Evolutionary conservation across 345 rosid genomes (phyloP).

Genomic region (Alliaria petiolata): DNA sequence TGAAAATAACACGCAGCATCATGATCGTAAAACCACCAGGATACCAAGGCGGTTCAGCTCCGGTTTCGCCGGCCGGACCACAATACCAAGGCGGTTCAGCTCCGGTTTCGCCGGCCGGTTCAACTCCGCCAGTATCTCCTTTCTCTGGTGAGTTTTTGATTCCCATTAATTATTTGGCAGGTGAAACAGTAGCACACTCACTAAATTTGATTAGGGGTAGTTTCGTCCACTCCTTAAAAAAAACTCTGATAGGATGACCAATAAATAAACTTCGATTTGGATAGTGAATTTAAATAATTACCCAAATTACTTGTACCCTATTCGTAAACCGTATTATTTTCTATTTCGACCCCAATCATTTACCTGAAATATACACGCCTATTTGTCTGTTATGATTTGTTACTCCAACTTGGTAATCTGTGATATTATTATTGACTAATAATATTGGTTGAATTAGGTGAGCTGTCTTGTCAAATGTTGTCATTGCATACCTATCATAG

Average conservation of each 20-base stretch:
- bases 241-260: neutral
- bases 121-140: constrained; percentile 72
- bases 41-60: too few relatives aligned
- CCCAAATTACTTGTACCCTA: too few relatives aligned
- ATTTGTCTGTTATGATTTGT: neutral
- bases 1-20: constrained; percentile 76
- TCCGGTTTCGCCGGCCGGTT: constrained; percentile 83
- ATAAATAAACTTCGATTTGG: too few relatives aligned
- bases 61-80: too few relatives aligned
- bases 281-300: too few relatives aligned
- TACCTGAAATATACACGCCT: too few relatives aligned
- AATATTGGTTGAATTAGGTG: neutral
- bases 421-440: neutral
- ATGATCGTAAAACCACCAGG: constrained; percentile 92
- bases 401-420: neutral
- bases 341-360: too few relatives aligned
- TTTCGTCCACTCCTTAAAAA: constrained; percentile 18
- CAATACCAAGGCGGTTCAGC: constrained; percentile 74
- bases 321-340: too few relatives aligned
- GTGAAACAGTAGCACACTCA: constrained; percentile 5
- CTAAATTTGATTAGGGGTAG: constrained; percentile 29
- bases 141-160: constrained; percentile 64
- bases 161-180: neutral
- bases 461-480: neutral
- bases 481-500: neutral